Evolutionary conservation across 148 eudicot genomes (phyloP).

Genomic region (Beta vulgaris): DNA sequence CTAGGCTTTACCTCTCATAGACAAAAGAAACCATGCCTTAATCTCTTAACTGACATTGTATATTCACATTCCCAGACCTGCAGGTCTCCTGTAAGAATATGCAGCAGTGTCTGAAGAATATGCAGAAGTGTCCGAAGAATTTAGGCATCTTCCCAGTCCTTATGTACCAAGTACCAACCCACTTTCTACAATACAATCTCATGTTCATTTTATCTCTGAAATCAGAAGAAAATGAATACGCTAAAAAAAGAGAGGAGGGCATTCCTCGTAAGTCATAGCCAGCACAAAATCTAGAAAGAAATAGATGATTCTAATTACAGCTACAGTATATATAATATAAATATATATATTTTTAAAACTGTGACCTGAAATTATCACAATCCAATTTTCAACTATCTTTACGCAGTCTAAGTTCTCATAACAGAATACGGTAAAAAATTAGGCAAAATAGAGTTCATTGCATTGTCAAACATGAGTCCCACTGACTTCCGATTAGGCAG

Average conservation of each 20-base stretch:
- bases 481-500: neutral
- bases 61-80: neutral
- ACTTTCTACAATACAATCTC: neutral
- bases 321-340: too few relatives aligned
- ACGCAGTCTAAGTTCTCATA: neutral
- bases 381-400: neutral
- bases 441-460: neutral
- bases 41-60: too few relatives aligned
- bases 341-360: neutral
- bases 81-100: neutral
- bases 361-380: neutral
- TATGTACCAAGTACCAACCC: neutral
- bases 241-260: neutral
- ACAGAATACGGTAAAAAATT: neutral
- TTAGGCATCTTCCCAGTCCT: neutral
- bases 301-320: too few relatives aligned
- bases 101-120: neutral
- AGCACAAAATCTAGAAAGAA: neutral
- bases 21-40: neutral
- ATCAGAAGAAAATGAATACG: neutral
- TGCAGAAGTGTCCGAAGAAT: neutral
- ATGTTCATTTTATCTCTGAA: neutral
- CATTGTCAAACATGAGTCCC: neutral
- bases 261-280: neutral
- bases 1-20: neutral